These are phyloP conservation scores for Colletotrichum higginsianum DNA, from an alignment of 2,329 filamentous ascomycete genomes.

Conservation along the genomic window DNA sequence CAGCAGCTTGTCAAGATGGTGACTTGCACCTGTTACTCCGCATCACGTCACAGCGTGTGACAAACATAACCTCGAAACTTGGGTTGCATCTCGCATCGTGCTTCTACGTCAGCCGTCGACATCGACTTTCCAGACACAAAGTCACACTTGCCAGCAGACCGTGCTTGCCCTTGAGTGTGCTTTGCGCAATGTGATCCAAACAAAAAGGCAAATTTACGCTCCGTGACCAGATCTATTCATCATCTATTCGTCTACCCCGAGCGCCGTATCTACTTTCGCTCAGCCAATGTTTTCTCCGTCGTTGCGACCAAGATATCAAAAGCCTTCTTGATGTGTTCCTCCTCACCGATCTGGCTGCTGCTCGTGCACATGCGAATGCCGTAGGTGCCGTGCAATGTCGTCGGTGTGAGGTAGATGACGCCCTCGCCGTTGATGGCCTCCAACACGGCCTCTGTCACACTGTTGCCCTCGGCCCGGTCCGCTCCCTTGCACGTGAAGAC, in stretches of 20 bases:
- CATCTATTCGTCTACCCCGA: neutral
- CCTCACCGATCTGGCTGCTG: constrained; percentile 76
- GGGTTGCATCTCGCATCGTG: neutral
- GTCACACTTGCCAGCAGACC: neutral
- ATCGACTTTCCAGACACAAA: no score
- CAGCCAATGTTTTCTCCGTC: constrained; percentile 68
- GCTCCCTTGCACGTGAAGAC: constrained; percentile 73
- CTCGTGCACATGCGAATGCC: constrained; percentile 87
- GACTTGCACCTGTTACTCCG: neutral
- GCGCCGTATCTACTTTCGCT: constrained; percentile 21
- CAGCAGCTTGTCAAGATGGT: neutral
- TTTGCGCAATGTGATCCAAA: no score
- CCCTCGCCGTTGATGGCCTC: constrained; percentile 81
- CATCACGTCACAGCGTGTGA: neutral
- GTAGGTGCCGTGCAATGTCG: constrained; percentile 79
- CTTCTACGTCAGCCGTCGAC: no score
- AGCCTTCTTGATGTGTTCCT: constrained; percentile 78
- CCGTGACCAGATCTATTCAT: neutral
- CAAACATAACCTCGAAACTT: no score
- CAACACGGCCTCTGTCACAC: constrained; percentile 80
- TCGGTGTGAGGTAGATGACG: constrained; percentile 87
- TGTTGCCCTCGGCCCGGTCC: constrained; percentile 70
- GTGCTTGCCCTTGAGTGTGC: neutral
- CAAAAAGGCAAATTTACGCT: neutral
- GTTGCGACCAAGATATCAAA: constrained; percentile 81